Evolutionary conservation across 306 rosid species (phyloP).

Genomic region (Carpinus fangiana): DNA sequence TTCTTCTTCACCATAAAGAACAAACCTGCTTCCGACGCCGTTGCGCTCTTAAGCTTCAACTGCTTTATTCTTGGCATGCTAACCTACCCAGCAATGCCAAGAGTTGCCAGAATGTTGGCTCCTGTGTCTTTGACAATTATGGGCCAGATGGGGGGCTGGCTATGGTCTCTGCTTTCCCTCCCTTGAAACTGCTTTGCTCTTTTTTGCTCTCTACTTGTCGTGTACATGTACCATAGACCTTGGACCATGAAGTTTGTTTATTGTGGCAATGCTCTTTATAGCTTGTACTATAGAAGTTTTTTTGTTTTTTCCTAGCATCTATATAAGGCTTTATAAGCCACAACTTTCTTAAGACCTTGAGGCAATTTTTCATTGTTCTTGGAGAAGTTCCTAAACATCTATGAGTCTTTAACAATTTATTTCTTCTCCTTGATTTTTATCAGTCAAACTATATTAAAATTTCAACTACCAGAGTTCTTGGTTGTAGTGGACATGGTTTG

Average conservation of each 20-base stretch:
- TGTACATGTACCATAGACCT: too few relatives aligned
- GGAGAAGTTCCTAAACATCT: too few relatives aligned
- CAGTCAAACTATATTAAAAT: too few relatives aligned
- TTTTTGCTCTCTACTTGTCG: neutral
- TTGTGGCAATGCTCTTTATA: neutral
- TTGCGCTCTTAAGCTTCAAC: conserved; percentile 77
- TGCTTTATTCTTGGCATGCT: conserved; percentile 85
- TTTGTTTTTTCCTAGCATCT: too few relatives aligned
- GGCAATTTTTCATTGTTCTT: too few relatives aligned
- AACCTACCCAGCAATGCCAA: conserved; percentile 72
- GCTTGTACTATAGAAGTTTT: neutral
- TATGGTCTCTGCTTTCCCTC: conserved; percentile 29
- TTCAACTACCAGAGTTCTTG: too few relatives aligned
- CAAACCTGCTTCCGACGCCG: conserved; percentile 75
- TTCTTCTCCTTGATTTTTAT: too few relatives aligned
- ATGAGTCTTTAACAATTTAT: too few relatives aligned
- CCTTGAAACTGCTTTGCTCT: conserved; percentile 21
- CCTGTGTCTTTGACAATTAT: conserved; percentile 33
- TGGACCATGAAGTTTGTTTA: neutral
- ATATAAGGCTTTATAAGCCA: too few relatives aligned
- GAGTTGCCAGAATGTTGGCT: conserved; percentile 38
- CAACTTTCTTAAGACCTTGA: too few relatives aligned
- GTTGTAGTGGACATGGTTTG: too few relatives aligned
- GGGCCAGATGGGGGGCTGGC: conserved; percentile 27
- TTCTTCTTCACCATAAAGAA: conserved; percentile 62